A percentile compares a stretch with the other conserved stretches of the same genome.
Evolutionary conservation across 2,329 filamentous ascomycete species (phyloP).

Genomic region (Xylariaceae sp.): DNA sequence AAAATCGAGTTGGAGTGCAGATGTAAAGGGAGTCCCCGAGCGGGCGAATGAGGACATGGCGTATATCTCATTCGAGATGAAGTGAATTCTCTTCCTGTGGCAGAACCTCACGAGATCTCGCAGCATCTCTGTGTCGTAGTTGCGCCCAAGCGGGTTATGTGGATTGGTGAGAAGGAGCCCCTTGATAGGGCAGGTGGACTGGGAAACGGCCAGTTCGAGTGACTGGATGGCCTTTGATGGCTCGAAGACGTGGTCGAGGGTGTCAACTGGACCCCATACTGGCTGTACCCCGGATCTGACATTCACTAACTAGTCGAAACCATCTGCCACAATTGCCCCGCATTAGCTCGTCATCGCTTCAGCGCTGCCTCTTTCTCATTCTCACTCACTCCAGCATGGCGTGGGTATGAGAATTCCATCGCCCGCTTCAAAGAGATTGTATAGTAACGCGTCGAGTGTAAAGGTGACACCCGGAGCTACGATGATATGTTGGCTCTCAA

Average conservation of each 20-base stretch:
- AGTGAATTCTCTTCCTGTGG: slow-evolving; percentile 19
- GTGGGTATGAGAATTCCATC: slow-evolving; percentile 29
- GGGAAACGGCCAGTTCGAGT: slow-evolving; percentile 1
- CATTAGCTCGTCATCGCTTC: too few species aligned
- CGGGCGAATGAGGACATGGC: slow-evolving; percentile 14
- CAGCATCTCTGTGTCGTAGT: slow-evolving; percentile 21
- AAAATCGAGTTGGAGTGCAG: slow-evolving; percentile 1
- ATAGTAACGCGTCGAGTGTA: slow-evolving; percentile 24
- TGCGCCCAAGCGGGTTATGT: slow-evolving; percentile 24
- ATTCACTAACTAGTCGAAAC: slow-evolving; percentile 10
- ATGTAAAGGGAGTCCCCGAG: slow-evolving; percentile 1
- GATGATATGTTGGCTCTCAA: slow-evolving; percentile 4
- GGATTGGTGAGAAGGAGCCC: slow-evolving; percentile 26
- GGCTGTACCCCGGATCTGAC: slow-evolving; percentile 7
- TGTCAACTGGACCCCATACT: neutral
- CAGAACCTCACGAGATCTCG: slow-evolving; percentile 21
- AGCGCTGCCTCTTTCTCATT: too few species aligned
- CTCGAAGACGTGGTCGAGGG: slow-evolving; percentile 4
- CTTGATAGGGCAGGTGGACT: slow-evolving; percentile 9
- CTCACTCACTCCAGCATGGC: slow-evolving; percentile 28
- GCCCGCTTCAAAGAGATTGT: slow-evolving; percentile 30
- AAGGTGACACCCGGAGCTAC: slow-evolving; percentile 8
- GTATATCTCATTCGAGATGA: slow-evolving; percentile 28
- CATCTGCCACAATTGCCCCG: too few species aligned
- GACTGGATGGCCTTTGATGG: neutral